Conservation (phyloP, 164 flowering plant species). For the Santalum album region DNA sequence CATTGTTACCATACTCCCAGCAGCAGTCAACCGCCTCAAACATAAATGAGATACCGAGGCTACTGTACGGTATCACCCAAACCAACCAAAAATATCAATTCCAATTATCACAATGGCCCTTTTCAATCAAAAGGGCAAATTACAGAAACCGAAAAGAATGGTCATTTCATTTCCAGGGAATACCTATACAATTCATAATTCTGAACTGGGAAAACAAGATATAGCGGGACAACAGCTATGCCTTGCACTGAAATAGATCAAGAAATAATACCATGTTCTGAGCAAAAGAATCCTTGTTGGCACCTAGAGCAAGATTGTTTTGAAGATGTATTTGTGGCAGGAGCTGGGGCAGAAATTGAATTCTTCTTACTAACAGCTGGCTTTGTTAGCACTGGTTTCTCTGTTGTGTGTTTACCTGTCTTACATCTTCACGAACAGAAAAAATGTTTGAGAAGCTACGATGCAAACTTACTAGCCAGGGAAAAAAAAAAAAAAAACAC, state of each 20-base stretch:
- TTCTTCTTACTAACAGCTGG: slow-evolving; percentile 25
- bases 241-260: not conserved
- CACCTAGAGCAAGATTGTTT: slow-evolving; percentile 76
- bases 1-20: too few species aligned
- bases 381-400: slow-evolving; percentile 62
- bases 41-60: too few species aligned
- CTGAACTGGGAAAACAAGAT: not conserved
- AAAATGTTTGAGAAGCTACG: slow-evolving; percentile 12
- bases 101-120: too few species aligned
- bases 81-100: too few species aligned
- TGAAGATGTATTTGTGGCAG: slow-evolving; percentile 27
- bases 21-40: too few species aligned
- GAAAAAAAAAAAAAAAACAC: too few species aligned
- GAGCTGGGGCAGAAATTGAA: slow-evolving; percentile 24
- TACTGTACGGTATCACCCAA: too few species aligned
- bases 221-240: not conserved
- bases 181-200: not conserved
- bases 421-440: slow-evolving; percentile 58
- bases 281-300: slow-evolving; percentile 89
- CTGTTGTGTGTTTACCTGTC: slow-evolving; percentile 88
- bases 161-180: too few species aligned
- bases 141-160: too few species aligned
- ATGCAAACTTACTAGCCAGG: not conserved
- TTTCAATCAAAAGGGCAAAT: too few species aligned
- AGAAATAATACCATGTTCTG: slow-evolving; percentile 71